phyloP scores from a whole-genome alignment of 2,329 filamentous ascomycete genomes.

The Zymoseptoria crescenta region DNA sequence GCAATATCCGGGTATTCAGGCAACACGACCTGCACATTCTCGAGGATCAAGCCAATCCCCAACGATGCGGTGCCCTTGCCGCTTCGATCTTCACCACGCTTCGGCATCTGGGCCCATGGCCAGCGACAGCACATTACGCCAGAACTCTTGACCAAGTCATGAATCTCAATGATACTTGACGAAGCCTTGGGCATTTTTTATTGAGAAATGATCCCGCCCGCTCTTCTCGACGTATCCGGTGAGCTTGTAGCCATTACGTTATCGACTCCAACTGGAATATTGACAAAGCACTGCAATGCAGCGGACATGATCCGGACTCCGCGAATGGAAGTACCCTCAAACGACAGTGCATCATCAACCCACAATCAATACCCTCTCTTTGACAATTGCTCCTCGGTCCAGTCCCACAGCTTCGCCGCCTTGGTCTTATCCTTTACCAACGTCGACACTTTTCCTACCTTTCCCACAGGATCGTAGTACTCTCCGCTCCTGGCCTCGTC shows the following conservation, averaged over 20 bases:
- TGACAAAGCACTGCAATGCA: not conserved
- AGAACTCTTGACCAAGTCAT: conserved; percentile 3
- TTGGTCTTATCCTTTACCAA: not conserved
- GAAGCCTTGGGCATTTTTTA: not conserved
- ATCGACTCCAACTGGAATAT: not conserved
- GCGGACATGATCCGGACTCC: not conserved
- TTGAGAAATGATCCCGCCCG: not conserved
- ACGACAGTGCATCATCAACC: not conserved
- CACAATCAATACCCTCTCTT: not conserved
- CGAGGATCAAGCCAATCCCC: not conserved
- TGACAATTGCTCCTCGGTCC: not conserved
- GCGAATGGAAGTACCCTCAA: not conserved
- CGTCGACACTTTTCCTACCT: conserved; percentile 5
- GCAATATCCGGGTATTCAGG: not conserved
- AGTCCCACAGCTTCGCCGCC: not conserved
- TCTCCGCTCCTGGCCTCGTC: conserved; percentile 14
- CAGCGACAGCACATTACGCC: not conserved
- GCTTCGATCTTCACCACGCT: not conserved
- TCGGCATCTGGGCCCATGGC: conserved; percentile 2
- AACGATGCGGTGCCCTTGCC: not conserved
- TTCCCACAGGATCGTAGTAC: conserved; percentile 29
- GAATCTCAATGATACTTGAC: not conserved
- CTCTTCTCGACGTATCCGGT: not conserved
- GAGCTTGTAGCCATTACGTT: too few relatives aligned
- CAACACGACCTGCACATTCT: not conserved